Conservation (phyloP, 2,329 filamentous ascomycete genomes). For the Phaeosphaeriaceae sp. region DNA sequence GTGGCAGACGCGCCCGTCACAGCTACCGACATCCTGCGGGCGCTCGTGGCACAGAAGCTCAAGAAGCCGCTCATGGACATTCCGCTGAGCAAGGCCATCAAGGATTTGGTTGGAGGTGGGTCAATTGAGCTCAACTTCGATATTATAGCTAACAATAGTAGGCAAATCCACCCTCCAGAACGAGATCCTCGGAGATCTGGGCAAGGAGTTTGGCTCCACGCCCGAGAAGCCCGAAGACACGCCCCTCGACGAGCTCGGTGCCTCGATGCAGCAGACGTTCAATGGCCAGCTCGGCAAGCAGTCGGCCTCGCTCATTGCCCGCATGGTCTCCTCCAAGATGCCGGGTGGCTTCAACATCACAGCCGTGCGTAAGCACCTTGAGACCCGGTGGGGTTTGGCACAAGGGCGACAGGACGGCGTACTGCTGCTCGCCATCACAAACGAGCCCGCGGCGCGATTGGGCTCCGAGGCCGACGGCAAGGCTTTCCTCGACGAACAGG, state of each 20-base stretch:
- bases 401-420: slow-evolving; percentile 90
- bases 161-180: slow-evolving; percentile 99
- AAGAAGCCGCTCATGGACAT: slow-evolving; percentile 93
- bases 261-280: slow-evolving; percentile 97
- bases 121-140: slow-evolving; percentile 24
- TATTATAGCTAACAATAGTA: slow-evolving; percentile 49
- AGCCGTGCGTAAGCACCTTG: slow-evolving; percentile 90
- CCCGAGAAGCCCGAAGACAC: slow-evolving; percentile 99
- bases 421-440: slow-evolving; percentile 85
- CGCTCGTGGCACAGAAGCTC: slow-evolving; percentile 93
- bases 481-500: slow-evolving; percentile 84
- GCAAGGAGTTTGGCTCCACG: slow-evolving; percentile 97
- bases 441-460: slow-evolving; percentile 88
- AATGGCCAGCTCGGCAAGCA: slow-evolving; percentile 98
- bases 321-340: slow-evolving; percentile 98
- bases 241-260: slow-evolving; percentile 92
- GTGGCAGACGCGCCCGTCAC: slow-evolving; percentile 87
- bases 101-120: slow-evolving; percentile 95
- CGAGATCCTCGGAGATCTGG: slow-evolving; percentile 95
- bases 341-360: slow-evolving; percentile 99
- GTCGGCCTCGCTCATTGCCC: slow-evolving; percentile 88
- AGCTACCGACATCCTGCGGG: slow-evolving; percentile 87
- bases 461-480: slow-evolving; percentile 92
- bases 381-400: slow-evolving; percentile 89
- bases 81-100: slow-evolving; percentile 94